A percentile compares a stretch with the other conserved stretches of the same genome.
Conservation (phyloP, 2,329 filamentous ascomycete species). For the Cadophora luteo-olivacea region DNA sequence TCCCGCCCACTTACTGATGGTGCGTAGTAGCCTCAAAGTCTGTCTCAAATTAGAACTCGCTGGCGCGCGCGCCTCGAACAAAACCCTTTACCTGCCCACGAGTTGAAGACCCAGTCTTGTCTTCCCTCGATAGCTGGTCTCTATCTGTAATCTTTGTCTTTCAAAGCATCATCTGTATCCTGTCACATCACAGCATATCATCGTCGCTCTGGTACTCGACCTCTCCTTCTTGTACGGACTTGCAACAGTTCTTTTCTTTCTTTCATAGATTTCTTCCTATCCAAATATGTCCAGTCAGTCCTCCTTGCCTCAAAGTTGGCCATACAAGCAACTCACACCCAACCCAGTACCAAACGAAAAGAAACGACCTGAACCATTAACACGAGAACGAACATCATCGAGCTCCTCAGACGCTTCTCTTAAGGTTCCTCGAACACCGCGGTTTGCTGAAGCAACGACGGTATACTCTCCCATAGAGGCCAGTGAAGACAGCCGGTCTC, state of each 20-base stretch:
- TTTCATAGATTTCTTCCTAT: slow-evolving; percentile 28
- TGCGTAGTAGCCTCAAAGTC: slow-evolving; percentile 37
- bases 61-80: slow-evolving; percentile 41
- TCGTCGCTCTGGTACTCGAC: slow-evolving; percentile 30
- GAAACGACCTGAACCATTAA: slow-evolving; percentile 40
- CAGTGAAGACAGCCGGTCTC: slow-evolving; percentile 51
- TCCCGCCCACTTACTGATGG: slow-evolving; percentile 32
- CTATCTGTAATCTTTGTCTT: slow-evolving; percentile 43
- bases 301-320: slow-evolving; percentile 25
- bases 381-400: slow-evolving; percentile 49
- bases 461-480: slow-evolving; percentile 78
- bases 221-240: slow-evolving; percentile 31
- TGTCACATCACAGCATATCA: slow-evolving; percentile 25
- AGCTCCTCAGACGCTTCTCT: slow-evolving; percentile 50
- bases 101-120: slow-evolving; percentile 35
- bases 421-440: slow-evolving; percentile 75
- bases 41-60: slow-evolving; percentile 40
- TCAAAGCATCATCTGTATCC: slow-evolving; percentile 23
- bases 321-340: slow-evolving; percentile 34
- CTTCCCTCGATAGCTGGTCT: slow-evolving; percentile 46
- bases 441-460: slow-evolving; percentile 82
- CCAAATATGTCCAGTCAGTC: slow-evolving; percentile 40
- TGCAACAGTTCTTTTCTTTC: slow-evolving; percentile 23
- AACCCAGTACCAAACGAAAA: slow-evolving; percentile 37
- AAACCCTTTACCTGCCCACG: slow-evolving; percentile 41